These are phyloP conservation scores for Fusarium sp. DNA, from an alignment of 2,329 filamentous ascomycete genomes.

Conservation along the genomic window DNA sequence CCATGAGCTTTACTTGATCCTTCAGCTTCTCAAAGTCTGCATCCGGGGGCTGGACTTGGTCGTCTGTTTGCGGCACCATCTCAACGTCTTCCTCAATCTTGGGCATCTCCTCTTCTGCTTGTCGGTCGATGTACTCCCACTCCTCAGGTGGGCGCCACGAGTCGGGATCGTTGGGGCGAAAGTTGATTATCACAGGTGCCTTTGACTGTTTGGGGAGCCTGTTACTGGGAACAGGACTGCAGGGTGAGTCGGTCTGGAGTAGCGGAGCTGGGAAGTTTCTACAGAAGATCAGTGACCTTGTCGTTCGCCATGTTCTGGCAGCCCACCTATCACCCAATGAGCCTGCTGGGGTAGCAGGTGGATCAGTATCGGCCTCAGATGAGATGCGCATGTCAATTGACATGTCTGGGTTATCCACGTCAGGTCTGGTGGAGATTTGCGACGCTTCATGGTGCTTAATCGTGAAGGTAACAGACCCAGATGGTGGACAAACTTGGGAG, in stretches of 20 bases:
- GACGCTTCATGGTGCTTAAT: constrained; percentile 31
- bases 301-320: fast-evolving
- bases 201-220: constrained; percentile 18
- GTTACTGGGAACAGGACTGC: constrained; percentile 18
- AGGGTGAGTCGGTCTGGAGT: constrained; percentile 35
- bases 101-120: background rate
- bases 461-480: constrained; percentile 30
- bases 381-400: constrained; percentile 37
- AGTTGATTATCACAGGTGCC: constrained; percentile 40
- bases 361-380: constrained; percentile 36
- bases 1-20: constrained; percentile 41
- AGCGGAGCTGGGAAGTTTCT: constrained; percentile 32
- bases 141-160: constrained; percentile 62
- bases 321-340: constrained; percentile 27
- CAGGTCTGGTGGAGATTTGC: constrained; percentile 10
- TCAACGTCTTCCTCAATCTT: constrained; percentile 5
- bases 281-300: constrained; percentile 4
- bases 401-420: constrained; percentile 25
- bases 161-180: constrained; percentile 55
- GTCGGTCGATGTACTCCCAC: constrained; percentile 54
- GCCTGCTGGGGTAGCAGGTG: constrained; percentile 30
- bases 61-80: background rate
- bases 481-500: constrained; percentile 18
- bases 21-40: constrained; percentile 24
- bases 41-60: background rate